phyloP scores from a whole-genome alignment of 2,329 filamentous ascomycete genomes.

The Aspergillus fumigatus region DNA sequence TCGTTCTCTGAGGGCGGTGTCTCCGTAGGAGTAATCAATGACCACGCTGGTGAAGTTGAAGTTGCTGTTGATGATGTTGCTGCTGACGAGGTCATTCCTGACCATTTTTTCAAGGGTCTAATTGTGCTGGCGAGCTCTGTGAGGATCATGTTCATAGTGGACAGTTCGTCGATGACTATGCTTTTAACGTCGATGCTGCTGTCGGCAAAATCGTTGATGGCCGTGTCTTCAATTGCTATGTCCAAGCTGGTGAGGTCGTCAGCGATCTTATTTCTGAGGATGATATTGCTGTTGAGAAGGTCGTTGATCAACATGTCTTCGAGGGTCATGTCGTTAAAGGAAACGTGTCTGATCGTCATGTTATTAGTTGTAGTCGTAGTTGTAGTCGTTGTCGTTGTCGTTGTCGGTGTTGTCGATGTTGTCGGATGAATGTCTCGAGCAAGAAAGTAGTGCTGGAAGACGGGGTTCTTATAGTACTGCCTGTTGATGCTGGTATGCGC shows the following conservation, averaged over 20 bases:
- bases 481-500: background rate
- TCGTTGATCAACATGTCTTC: background rate
- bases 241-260: background rate
- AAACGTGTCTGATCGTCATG: background rate
- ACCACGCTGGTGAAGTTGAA: background rate
- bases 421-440: background rate
- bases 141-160: too few species aligned
- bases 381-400: too few species aligned
- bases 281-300: background rate
- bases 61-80: background rate
- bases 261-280: background rate
- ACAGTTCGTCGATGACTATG: too few species aligned
- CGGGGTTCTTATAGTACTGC: background rate
- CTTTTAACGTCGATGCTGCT: too few species aligned
- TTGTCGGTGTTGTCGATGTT: background rate
- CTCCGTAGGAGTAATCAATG: background rate
- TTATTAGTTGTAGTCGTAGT: too few species aligned
- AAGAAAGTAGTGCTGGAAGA: background rate
- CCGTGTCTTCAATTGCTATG: too few species aligned
- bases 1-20: background rate
- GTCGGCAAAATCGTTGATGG: too few species aligned
- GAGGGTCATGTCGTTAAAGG: background rate
- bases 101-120: background rate
- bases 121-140: too few species aligned
- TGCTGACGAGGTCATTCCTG: background rate